Percentiles rank a stretch among this genome's conserved stretches.
Conservation (phyloP, 495 filamentous ascomycete species). For the Sordaria brevicollis region DNA sequence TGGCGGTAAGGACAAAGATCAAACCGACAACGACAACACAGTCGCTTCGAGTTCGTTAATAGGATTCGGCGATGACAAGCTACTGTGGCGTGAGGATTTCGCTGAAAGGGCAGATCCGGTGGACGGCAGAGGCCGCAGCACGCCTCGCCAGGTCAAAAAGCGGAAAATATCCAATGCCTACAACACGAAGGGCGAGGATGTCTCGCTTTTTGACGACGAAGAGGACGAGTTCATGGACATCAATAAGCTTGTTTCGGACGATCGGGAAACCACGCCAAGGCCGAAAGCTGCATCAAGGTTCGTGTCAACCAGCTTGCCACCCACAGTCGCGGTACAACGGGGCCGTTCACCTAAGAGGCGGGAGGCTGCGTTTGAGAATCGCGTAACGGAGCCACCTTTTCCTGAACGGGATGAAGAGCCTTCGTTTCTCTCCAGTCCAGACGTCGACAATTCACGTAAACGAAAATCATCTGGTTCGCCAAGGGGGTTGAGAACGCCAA, state of each 20-base stretch:
- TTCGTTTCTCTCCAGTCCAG: background rate
- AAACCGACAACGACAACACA: background rate
- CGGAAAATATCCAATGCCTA: constrained; percentile 55
- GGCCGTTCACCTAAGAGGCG: background rate
- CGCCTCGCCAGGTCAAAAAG: background rate
- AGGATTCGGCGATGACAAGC: constrained; percentile 31
- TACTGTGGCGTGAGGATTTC: constrained; percentile 52
- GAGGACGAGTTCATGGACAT: constrained; percentile 33
- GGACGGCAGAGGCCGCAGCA: background rate
- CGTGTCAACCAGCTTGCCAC: background rate
- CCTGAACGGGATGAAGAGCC: background rate
- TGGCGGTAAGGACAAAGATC: background rate
- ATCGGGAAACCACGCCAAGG: background rate
- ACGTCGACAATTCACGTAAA: background rate
- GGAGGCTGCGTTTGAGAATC: background rate
- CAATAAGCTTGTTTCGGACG: background rate
- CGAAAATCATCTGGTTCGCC: background rate
- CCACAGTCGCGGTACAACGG: background rate
- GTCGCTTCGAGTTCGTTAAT: constrained; percentile 31
- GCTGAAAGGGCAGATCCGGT: constrained; percentile 22
- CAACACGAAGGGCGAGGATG: background rate
- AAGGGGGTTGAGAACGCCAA: background rate
- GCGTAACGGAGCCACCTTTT: background rate
- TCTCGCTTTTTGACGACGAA: background rate
- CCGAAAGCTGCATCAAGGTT: background rate